phyloP scores from a whole-genome alignment of 2,329 filamentous ascomycete genomes.

The Aspergillus caelatus region DNA sequence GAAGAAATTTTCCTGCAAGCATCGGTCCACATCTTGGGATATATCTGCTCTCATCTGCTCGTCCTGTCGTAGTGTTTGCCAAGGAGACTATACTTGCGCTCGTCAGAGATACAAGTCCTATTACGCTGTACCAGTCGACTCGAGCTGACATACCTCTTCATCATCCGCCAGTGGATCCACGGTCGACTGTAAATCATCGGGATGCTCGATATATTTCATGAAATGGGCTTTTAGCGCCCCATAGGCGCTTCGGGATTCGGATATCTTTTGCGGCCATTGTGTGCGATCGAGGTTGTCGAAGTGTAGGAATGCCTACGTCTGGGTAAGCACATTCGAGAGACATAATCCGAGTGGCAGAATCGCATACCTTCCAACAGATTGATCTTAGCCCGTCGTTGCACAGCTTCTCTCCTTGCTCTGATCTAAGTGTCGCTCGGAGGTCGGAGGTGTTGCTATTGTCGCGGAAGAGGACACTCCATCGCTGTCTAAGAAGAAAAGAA shows the following conservation, averaged over 20 bases:
- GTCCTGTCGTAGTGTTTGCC: slow-evolving; percentile 83
- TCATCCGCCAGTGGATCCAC: slow-evolving; percentile 88
- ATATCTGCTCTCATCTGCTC: slow-evolving; percentile 86
- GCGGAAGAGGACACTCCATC: slow-evolving; percentile 68
- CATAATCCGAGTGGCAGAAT: slow-evolving; percentile 1
- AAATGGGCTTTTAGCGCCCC: slow-evolving; percentile 71
- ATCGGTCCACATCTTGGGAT: slow-evolving; percentile 87
- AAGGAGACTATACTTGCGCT: slow-evolving; percentile 70
- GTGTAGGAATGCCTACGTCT: slow-evolving; percentile 72
- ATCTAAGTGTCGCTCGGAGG: slow-evolving; percentile 66
- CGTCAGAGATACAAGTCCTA: slow-evolving; percentile 23
- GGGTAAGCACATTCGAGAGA: slow-evolving; percentile 21
- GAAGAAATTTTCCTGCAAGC: slow-evolving; percentile 85
- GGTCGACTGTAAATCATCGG: slow-evolving; percentile 73
- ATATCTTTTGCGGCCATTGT: slow-evolving; percentile 70
- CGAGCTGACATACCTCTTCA: slow-evolving; percentile 56
- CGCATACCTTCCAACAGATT: slow-evolving; percentile 82
- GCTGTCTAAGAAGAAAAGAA: slow-evolving; percentile 51
- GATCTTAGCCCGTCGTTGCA: slow-evolving; percentile 77
- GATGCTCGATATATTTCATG: slow-evolving; percentile 79
- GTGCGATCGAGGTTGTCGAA: slow-evolving; percentile 67
- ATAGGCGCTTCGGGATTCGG: slow-evolving; percentile 74
- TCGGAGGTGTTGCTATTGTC: slow-evolving; percentile 59
- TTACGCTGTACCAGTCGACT: slow-evolving; percentile 46
- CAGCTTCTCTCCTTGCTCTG: slow-evolving; percentile 62